These are phyloP conservation scores for Achlya hypogyna DNA, from an alignment of 352 stramenopile genomes.

Conservation along the genomic window DNA sequence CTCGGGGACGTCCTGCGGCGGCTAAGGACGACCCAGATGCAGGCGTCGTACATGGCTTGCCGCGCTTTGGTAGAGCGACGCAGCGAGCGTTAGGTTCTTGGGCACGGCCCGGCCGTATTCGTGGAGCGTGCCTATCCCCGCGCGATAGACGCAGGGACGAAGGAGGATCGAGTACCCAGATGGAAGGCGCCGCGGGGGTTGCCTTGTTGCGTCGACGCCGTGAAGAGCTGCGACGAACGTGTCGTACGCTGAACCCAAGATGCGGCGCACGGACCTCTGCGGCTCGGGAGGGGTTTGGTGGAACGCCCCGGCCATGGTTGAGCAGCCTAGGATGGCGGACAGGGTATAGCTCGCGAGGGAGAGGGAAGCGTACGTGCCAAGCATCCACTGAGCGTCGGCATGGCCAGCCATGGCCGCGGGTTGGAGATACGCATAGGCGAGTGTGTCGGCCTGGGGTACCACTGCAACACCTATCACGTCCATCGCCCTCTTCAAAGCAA, in stretches of 20 bases:
- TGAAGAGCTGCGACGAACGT: not conserved
- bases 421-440: constrained; percentile 8
- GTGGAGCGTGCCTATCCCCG: not conserved
- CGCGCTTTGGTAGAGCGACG: not conserved
- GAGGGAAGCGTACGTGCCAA: constrained; percentile 1
- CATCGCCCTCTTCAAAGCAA: not conserved
- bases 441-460: not conserved
- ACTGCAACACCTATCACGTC: not conserved
- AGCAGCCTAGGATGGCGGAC: not conserved
- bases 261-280: not conserved
- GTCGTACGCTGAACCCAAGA: not conserved
- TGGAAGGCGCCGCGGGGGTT: constrained; percentile 6
- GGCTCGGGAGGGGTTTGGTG: not conserved
- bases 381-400: constrained; percentile 10
- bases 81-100: not conserved
- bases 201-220: constrained; percentile 1
- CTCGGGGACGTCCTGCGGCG: not conserved
- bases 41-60: not conserved
- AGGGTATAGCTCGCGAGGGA: not conserved
- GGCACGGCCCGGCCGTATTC: constrained; percentile 2
- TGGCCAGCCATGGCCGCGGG: not conserved
- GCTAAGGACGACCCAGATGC: not conserved
- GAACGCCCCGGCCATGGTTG: not conserved
- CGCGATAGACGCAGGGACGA: not conserved
- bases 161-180: not conserved